Base-by-base conservation (phyloP, 2,329 filamentous ascomycete species). In the Neofusicoccum kwambonambiense region DNA sequence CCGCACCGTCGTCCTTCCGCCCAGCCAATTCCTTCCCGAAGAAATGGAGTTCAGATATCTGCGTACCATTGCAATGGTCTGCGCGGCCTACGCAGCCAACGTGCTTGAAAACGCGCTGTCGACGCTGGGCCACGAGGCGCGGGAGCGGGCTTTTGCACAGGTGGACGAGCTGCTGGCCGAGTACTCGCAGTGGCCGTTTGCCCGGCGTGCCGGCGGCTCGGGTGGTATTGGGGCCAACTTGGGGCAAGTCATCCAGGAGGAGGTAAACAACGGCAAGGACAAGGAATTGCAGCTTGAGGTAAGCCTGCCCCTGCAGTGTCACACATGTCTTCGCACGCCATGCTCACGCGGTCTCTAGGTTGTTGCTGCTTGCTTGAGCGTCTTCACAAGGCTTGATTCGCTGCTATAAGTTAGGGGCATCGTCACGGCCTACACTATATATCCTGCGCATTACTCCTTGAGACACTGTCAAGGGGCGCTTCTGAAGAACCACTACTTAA, bases 181-280 rank as follows among this genome's bases (percentile, higher is more conserved):
- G 76, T 99, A 97, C 80, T 96, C 92, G 73, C 95, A 98, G 81
- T 99, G 90, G 90, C 95, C 95, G 0, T 99, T 99, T 81, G 93
- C 89, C 62, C 90, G 89, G 80, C 90, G 93, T 79, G 75, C 86
- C 4, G 87, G 87, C 47, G 90, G 92, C 34, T 87, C 88, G 39
- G 87, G 92, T 69, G 93, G 93, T 37, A 93, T 98, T 64, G 95
- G 93, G 54, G 93, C 94, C 69, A 99, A 99, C 76, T 79, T 99
- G 75, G 91, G 92, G 52, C 90, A 95, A 77, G 88, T 93, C 35
- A 89, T 98, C 72, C 83, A 86, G 66, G 94, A 97, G 79, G 95
- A 99, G 79, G 84, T 97, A 70, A 91, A 89, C 79, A 90, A 87
- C 68, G 87, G 86, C 74, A 96, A 96, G 79, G 94, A 98, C 71